These are phyloP conservation scores for Cinnamomum chago DNA, from an alignment of 164 flowering plant genomes.

Conservation along the genomic window DNA sequence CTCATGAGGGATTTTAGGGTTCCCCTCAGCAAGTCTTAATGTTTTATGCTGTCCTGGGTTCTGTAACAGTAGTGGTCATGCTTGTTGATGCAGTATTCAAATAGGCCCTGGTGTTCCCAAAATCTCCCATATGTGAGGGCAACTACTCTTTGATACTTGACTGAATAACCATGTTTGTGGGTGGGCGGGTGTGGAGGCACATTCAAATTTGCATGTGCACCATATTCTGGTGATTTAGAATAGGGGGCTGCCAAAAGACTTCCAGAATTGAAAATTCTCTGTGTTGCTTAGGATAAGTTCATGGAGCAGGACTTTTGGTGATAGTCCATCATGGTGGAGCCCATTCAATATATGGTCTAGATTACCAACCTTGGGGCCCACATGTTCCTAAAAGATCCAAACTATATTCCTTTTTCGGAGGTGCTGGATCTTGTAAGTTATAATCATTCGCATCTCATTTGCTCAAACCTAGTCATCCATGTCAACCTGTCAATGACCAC, in stretches of 20 bases:
- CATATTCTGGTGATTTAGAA: not conserved
- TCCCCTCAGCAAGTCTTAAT: not conserved
- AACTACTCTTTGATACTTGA: not conserved
- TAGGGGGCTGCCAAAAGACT: not conserved
- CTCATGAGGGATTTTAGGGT: not conserved
- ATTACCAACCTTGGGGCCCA: not conserved
- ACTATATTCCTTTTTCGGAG: not conserved
- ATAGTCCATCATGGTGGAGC: not conserved
- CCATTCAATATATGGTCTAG: not conserved
- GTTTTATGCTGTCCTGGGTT: not conserved
- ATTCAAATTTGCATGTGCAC: not conserved
- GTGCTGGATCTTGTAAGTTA: not conserved
- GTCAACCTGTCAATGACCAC: no score
- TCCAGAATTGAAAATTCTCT: not conserved
- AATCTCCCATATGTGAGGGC: not conserved
- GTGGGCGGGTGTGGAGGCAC: not conserved
- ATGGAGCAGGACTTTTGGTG: not conserved
- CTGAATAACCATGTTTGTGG: not conserved
- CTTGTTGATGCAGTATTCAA: not conserved
- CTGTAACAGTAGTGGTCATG: not conserved
- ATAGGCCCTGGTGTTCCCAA: not conserved
- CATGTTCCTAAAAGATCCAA: not conserved
- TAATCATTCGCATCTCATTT: not conserved
- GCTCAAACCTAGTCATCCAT: not conserved
- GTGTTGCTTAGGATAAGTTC: not conserved